These are phyloP conservation scores for Ochetophila trinervis DNA, from an alignment of 306 rosid genomes.

Conservation along the genomic window DNA sequence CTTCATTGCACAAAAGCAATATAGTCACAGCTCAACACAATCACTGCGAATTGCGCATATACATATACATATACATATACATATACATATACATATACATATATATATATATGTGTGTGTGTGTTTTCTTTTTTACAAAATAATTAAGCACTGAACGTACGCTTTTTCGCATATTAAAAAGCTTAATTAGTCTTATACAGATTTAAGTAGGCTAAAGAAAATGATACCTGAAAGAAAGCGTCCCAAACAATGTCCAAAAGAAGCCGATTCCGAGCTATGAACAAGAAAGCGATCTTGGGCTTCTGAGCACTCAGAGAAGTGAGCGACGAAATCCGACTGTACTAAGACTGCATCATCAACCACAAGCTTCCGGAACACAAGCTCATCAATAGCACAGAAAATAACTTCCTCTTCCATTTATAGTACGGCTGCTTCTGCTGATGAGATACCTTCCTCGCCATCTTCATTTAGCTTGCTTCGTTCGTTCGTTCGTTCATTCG, in stretches of 20 bases:
- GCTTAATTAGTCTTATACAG: too few species aligned
- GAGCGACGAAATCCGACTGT: conserved; percentile 53
- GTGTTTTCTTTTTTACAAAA: too few species aligned
- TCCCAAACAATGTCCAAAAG: conserved; percentile 93
- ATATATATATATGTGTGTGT: too few species aligned
- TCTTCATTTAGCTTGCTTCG: conserved; percentile 52
- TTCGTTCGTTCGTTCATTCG: background rate
- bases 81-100: too few species aligned
- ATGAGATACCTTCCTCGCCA: conserved; percentile 49
- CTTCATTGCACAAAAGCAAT: too few species aligned
- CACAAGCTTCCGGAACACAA: conserved; percentile 68
- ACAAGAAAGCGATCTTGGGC: conserved; percentile 89
- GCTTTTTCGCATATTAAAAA: background rate
- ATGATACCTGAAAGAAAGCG: conserved; percentile 72
- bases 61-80: too few species aligned
- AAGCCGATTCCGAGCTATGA: conserved; percentile 86
- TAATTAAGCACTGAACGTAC: background rate
- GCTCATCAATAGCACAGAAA: conserved; percentile 42
- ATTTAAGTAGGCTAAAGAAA: background rate
- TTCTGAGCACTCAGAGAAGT: conserved; percentile 50
- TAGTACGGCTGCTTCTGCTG: conserved; percentile 54
- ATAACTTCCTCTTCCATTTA: conserved; percentile 77
- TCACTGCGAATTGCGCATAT: too few species aligned
- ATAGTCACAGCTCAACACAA: too few species aligned
- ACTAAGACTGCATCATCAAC: conserved; percentile 61